Evolutionary conservation across 352 stramenopile species (phyloP).

Genomic region (Phytophthora tubulina): DNA sequence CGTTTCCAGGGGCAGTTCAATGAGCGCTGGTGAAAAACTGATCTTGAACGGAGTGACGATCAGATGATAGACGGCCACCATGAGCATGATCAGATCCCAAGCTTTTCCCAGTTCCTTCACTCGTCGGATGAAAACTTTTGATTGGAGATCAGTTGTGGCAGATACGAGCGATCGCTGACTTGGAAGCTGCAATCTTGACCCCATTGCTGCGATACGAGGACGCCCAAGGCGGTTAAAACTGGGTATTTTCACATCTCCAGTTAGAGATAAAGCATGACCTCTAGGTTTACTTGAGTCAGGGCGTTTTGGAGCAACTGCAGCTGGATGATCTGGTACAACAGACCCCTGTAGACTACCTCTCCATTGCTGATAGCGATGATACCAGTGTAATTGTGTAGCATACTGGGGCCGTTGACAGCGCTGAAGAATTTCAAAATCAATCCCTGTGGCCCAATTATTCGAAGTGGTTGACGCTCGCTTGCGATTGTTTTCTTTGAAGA

Average conservation of each 20-base stretch:
- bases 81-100: constrained; percentile 62
- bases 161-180: constrained; percentile 25
- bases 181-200: constrained; percentile 24
- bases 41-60: constrained; percentile 63
- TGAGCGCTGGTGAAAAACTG: constrained; percentile 57
- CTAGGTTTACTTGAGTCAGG: background rate
- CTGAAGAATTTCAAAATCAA: constrained; percentile 63
- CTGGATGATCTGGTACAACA: background rate
- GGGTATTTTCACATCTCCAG: constrained; percentile 2
- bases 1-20: constrained; percentile 18
- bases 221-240: constrained; percentile 1
- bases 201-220: constrained; percentile 29
- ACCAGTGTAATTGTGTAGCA: constrained; percentile 51
- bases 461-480: constrained; percentile 40
- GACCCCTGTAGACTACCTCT: background rate
- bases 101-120: constrained; percentile 49
- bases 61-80: constrained; percentile 55
- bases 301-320: background rate
- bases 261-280: constrained; percentile 2
- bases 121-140: constrained; percentile 46
- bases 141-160: constrained; percentile 32
- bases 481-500: constrained; percentile 43
- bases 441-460: constrained; percentile 49
- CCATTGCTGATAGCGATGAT: constrained; percentile 54
- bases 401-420: constrained; percentile 63